These are phyloP conservation scores for Ganoderma sinense DNA, from an alignment of 1,284 basidiomycete genomes.

Conservation along the genomic window DNA sequence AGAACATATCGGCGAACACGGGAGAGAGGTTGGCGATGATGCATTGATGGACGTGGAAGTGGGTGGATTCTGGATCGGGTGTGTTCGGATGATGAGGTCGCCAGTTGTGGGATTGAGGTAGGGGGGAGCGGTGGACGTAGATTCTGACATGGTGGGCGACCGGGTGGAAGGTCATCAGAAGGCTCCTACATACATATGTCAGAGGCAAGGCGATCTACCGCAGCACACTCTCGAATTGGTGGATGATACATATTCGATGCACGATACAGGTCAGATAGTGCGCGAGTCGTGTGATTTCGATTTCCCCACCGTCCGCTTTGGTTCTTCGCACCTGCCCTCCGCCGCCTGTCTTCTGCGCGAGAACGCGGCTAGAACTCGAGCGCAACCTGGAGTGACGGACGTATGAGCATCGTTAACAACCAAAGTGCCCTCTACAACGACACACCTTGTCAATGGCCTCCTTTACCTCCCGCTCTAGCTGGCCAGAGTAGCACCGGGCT, in stretches of 20 bases:
- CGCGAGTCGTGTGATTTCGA: background rate
- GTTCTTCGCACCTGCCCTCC: background rate
- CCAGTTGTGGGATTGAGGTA: background rate
- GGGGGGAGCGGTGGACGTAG: background rate
- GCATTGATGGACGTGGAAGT: constrained; percentile 24
- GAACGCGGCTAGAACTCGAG: background rate
- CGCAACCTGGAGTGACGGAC: background rate
- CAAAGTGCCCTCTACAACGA: background rate
- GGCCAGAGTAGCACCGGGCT: no score
- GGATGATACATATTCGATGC: background rate
- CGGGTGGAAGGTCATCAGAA: background rate
- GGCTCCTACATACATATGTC: no score
- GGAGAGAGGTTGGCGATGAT: constrained; percentile 33
- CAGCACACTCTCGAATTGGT: background rate
- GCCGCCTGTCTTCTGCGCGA: background rate
- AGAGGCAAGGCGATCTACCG: background rate
- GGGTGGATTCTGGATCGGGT: constrained; percentile 29
- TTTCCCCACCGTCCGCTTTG: background rate
- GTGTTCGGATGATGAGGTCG: constrained; percentile 40
- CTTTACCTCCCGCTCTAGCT: background rate
- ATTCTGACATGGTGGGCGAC: background rate
- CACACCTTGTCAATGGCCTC: background rate
- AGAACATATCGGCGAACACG: constrained; percentile 33
- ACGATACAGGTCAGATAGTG: background rate
- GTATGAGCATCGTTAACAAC: background rate